Conservation (phyloP, 345 rosid genomes). For the Dipteronia dyeriana region DNA sequence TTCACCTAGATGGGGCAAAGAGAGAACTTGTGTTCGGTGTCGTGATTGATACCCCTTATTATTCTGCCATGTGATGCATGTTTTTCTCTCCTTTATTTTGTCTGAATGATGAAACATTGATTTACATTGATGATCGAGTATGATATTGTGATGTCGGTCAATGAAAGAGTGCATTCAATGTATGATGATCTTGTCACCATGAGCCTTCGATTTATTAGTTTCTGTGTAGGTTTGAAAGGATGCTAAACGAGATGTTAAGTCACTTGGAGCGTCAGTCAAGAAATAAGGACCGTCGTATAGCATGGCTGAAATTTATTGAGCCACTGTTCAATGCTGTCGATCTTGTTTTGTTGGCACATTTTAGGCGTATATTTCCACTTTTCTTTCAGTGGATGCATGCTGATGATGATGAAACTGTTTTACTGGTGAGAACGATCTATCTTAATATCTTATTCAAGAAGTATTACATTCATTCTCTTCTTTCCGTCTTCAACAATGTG, state of each 20-base stretch:
- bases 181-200: background rate
- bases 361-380: constrained; percentile 75
- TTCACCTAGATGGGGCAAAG: background rate
- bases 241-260: constrained; percentile 74
- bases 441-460: background rate
- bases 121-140: background rate
- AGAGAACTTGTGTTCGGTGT: background rate
- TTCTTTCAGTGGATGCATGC: constrained; percentile 88
- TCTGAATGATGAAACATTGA: background rate
- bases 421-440: constrained; percentile 51
- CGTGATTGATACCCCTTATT: too few relatives aligned
- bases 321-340: constrained; percentile 64
- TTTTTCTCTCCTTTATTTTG: background rate
- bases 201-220: background rate
- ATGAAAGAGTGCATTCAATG: background rate
- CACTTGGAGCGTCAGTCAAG: constrained; percentile 92
- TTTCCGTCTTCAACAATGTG: background rate
- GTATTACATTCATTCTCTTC: background rate
- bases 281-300: constrained; percentile 58
- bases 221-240: constrained; percentile 61
- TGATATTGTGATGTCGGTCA: background rate
- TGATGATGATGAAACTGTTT: constrained; percentile 75
- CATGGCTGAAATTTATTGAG: constrained; percentile 70
- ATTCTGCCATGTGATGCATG: background rate
- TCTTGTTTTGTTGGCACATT: constrained; percentile 75